phyloP scores from a whole-genome alignment of 208 protist species.

The Leptomonas seymouri region DNA sequence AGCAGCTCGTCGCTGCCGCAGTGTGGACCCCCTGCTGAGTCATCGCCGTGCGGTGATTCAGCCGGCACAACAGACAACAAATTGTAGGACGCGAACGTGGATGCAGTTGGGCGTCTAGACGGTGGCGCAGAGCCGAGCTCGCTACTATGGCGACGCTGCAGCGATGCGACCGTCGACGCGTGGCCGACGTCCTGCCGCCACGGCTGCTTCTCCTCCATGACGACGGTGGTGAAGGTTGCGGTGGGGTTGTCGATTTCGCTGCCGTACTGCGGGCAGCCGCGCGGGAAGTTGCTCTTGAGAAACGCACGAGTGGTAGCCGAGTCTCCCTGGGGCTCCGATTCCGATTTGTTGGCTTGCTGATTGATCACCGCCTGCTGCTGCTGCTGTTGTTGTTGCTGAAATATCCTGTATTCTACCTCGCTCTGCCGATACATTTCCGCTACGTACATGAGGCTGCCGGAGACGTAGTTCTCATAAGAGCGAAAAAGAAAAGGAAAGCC shows the following conservation, averaged over 20 bases:
- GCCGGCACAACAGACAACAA: background rate
- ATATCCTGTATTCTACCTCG: conserved; percentile 24
- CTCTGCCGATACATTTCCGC: conserved; percentile 64
- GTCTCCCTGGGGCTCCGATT: background rate
- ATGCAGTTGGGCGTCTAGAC: background rate
- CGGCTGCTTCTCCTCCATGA: conserved; percentile 18
- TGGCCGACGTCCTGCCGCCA: conserved; percentile 28
- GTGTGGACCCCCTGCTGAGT: background rate
- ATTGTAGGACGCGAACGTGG: background rate
- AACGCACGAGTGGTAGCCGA: background rate
- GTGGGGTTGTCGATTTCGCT: conserved; percentile 11
- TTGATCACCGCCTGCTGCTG: conserved; percentile 1
- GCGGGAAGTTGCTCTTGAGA: background rate
- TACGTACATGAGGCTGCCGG: conserved; percentile 28
- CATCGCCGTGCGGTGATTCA: background rate
- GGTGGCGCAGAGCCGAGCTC: background rate
- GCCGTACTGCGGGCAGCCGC: background rate
- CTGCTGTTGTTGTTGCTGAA: conserved; percentile 14
- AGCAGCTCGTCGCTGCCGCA: conserved; percentile 6
- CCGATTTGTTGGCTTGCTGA: background rate
- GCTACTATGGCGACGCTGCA: conserved; percentile 23
- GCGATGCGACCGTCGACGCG: conserved; percentile 17
- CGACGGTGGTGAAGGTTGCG: conserved; percentile 21
- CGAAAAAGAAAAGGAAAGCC: conserved; percentile 62
- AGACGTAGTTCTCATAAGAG: conserved; percentile 42